Percentiles rank a stretch among this genome's conserved stretches.
Evolutionary conservation across 768 basidiomycete genomes (phyloP).

Genomic region (Phylloporus arenicola): DNA sequence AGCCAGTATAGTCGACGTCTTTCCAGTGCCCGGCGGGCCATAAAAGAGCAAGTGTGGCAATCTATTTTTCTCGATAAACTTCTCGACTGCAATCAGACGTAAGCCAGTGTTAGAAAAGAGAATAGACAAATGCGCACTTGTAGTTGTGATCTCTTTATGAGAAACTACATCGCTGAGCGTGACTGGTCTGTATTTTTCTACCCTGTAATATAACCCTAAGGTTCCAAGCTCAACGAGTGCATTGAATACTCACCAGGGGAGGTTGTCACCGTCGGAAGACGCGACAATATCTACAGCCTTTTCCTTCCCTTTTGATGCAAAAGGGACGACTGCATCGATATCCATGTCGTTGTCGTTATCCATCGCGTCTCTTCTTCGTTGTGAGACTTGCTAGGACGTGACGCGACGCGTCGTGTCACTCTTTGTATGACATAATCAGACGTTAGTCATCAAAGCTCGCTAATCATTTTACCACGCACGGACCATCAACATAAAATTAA

Average conservation of each 20-base stretch:
- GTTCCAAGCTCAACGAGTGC: background rate
- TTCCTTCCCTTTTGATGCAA: constrained; percentile 60
- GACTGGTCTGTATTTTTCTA: constrained; percentile 94
- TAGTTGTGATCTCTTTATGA: constrained; percentile 90
- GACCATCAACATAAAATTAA: constrained; percentile 38
- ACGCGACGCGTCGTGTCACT: constrained; percentile 21
- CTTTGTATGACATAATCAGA: constrained; percentile 4
- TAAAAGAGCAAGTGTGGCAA: constrained; percentile 95
- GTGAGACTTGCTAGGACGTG: background rate
- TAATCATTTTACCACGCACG: constrained; percentile 32
- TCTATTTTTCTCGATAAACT: constrained; percentile 92
- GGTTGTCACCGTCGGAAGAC: constrained; percentile 52
- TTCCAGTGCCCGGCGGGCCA: constrained; percentile 97
- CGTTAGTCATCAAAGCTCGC: constrained; percentile 12
- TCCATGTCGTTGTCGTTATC: constrained; percentile 50
- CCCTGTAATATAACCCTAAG: constrained; percentile 48
- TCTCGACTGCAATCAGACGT: constrained; percentile 62
- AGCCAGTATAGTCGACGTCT: constrained; percentile 95
- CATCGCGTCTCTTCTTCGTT: background rate
- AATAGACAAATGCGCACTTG: constrained; percentile 50
- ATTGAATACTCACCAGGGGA: constrained; percentile 68
- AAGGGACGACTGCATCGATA: constrained; percentile 30
- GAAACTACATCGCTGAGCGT: constrained; percentile 93
- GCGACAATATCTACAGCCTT: constrained; percentile 46
- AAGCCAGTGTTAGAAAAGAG: background rate